Conservation (phyloP, 1,284 basidiomycete species). For the Melampsora allii-populina region DNA sequence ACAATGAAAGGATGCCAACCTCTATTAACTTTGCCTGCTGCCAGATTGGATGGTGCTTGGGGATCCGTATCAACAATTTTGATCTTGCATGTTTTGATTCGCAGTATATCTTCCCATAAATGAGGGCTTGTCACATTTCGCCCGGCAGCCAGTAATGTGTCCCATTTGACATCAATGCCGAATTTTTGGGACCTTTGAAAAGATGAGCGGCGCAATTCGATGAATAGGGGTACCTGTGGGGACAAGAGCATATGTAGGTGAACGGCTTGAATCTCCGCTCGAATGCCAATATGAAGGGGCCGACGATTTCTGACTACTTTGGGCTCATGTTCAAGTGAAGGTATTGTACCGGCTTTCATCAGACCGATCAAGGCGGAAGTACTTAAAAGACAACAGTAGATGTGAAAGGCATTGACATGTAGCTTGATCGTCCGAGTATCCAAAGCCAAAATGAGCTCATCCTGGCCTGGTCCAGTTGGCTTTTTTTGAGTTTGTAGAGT, state of each 20-base stretch:
- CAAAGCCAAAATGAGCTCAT: conserved; percentile 32
- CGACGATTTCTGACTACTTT: neutral
- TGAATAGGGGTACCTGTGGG: conserved; percentile 35
- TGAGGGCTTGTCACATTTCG: conserved; percentile 53
- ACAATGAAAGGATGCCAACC: conserved; percentile 50
- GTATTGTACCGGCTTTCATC: neutral
- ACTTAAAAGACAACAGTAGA: conserved; percentile 71
- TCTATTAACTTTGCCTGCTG: conserved; percentile 47
- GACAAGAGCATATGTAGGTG: conserved; percentile 34
- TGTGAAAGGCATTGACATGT: conserved; percentile 65
- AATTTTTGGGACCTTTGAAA: conserved; percentile 45
- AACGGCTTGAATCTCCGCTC: conserved; percentile 45
- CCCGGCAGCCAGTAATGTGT: conserved; percentile 56
- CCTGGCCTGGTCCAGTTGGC: conserved; percentile 10
- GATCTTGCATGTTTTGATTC: conserved; percentile 64
- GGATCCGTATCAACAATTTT: conserved; percentile 50
- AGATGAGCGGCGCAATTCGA: conserved; percentile 34
- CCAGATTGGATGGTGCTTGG: conserved; percentile 3
- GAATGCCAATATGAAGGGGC: conserved; percentile 44
- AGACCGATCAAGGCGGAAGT: conserved; percentile 57
- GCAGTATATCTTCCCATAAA: conserved; percentile 75
- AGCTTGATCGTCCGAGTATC: conserved; percentile 14
- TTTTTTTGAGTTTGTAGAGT: conserved; percentile 29
- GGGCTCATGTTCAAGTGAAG: neutral
- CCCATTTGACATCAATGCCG: conserved; percentile 50